Conservation (phyloP, 805 yeast species). For the Starmera caribaea region DNA sequence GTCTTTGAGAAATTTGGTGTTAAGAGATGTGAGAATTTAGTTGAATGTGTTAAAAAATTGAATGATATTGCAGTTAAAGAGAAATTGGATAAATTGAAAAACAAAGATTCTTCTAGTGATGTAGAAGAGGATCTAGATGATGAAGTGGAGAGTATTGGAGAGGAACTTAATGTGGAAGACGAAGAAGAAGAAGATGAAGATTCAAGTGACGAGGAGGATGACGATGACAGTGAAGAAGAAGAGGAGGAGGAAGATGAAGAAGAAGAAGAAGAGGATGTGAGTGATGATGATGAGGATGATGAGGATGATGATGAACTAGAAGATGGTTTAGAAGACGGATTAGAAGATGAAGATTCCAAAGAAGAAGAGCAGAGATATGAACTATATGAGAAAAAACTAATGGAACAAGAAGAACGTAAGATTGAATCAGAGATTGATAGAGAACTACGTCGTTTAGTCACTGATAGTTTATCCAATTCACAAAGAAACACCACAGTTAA, state of each 20-base stretch:
- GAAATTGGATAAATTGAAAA: neutral
- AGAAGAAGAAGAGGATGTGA: conserved; percentile 1
- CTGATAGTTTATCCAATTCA: conserved; percentile 35
- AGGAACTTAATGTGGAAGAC: neutral
- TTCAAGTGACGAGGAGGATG: neutral
- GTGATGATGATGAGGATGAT: conserved; percentile 6
- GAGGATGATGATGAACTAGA: conserved; percentile 7
- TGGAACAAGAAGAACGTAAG: conserved; percentile 32
- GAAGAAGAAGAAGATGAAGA: neutral
- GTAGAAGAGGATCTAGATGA: conserved; percentile 7
- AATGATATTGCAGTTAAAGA: conserved; percentile 10
- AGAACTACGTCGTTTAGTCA: conserved; percentile 43
- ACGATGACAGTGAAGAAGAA: neutral
- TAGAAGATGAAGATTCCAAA: conserved; percentile 20
- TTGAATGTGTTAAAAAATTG: conserved; percentile 35
- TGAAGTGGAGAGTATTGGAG: neutral
- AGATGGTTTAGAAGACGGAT: conserved; percentile 17
- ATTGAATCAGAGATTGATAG: conserved; percentile 44
- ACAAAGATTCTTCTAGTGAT: conserved; percentile 1
- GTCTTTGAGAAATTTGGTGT: conserved; percentile 29
- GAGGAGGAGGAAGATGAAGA: conserved; percentile 1
- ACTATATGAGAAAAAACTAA: conserved; percentile 27
- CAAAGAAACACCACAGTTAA: conserved; percentile 5
- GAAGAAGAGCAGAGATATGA: conserved; percentile 24
- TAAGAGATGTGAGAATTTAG: conserved; percentile 25